phyloP scores from a whole-genome alignment of 2,329 filamentous ascomycete species.

The Chaetomiaceae sp. region DNA sequence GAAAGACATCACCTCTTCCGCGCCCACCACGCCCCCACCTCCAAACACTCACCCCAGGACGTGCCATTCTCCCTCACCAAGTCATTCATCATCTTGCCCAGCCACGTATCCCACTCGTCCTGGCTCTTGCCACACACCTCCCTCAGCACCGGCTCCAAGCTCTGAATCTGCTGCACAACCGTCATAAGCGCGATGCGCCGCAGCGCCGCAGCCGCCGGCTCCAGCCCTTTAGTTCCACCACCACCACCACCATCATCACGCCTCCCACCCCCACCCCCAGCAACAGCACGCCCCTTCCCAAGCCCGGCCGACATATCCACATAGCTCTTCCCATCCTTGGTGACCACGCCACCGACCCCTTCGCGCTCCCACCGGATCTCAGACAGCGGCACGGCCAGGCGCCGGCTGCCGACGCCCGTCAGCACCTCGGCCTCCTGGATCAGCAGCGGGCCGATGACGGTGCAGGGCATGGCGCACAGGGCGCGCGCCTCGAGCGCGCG shows the following conservation, averaged over 20 bases:
- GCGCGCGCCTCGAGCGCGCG: conserved; percentile 67
- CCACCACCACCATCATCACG: conserved; percentile 25
- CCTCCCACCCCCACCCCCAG: conserved; percentile 14
- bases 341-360: conserved; percentile 56
- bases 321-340: conserved; percentile 55
- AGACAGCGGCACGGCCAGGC: conserved; percentile 79
- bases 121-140: conserved; percentile 80
- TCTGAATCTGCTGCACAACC: conserved; percentile 76
- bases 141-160: conserved; percentile 73
- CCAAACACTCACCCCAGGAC: conserved; percentile 78
- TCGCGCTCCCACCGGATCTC: conserved; percentile 85
- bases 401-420: conserved; percentile 61
- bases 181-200: conserved; percentile 74
- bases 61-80: conserved; percentile 73
- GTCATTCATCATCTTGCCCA: conserved; percentile 78
- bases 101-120: conserved; percentile 90
- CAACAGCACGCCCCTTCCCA: too few relatives aligned
- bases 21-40: conserved; percentile 81
- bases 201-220: conserved; percentile 64
- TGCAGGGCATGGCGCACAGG: conserved; percentile 70
- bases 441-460: conserved; percentile 67
- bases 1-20: too few relatives aligned
- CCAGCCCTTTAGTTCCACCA: conserved; percentile 41
- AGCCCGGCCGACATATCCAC: conserved; percentile 37
- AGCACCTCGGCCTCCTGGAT: conserved; percentile 73